Evolutionary conservation across 352 stramenopile genomes (phyloP), one percentile per base, ranked within the genome.

Genomic region (Hyaloperonospora brassicae): DNA sequence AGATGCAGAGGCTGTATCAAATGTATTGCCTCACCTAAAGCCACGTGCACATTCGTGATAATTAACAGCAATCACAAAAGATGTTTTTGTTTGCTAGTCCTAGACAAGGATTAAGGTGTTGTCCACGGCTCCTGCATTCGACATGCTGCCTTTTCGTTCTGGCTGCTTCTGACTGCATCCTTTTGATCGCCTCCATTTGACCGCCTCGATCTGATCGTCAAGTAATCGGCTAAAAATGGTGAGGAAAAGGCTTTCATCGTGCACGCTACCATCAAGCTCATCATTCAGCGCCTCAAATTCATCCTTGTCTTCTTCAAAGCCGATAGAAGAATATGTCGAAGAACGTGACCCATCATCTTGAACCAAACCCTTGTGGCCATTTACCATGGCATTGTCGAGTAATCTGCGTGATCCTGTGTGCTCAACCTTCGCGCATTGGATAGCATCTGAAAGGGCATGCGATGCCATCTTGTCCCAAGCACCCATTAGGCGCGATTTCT

Each of bases 231-330:
- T 64, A 14, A 93, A 62, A 46, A 90, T 70, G 39, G 44, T 60
- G 11, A 93, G 57, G 52, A 89, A 93, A 21, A 87, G 67, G 51
- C 87, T 86, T 57, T 93, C 82, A 55, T 87, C 76, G 47, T 82
- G 66, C 25, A 72, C 31, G 42, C 78, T 73, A 46, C 70, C 70
- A 49, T 90, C 79, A 12, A 89, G 51, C 7, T 60, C 61, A 17
- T 84, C 69, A 43, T 88, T 87, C 34, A 90, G 56, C 25, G 76
- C 39, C 44, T 89, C 80, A 62, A 91, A 89, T 50, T 91, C 80
- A 54, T 91, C 76, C 49, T 80, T 85, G 25, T 86, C 77, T 6
- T 67, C 59, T 40, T 86, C 75, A 17, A 46, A 45, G 12, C 60
- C 66, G 43, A 87, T 76, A 38, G 73, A 71, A 1, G 67, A 76